Evolutionary conservation across 306 rosid species (phyloP), one percentile per base, ranked within the genome.

Genomic region (Cajanus cajan): DNA sequence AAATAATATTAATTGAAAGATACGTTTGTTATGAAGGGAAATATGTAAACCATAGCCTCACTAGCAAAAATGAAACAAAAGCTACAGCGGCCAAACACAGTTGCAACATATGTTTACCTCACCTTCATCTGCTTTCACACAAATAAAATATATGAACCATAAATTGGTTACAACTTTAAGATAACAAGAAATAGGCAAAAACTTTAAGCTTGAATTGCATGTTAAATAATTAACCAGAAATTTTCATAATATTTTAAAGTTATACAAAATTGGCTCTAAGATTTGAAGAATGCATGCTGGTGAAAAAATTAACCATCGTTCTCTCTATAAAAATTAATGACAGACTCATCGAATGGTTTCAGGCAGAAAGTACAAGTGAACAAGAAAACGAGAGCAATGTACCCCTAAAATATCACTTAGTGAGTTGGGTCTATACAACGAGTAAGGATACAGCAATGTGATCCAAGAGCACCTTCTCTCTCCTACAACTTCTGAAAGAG

Each of bases 31-130:
- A 39, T 47, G 9, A 47, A 33, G 33, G 68, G 45, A 40, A 28
- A 44, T 9, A 66, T 22, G 15, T 9, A 34, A 57, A 69, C 21
- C 76, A 63, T 19, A 70, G 76, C 70, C 52, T 80, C 73, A 13
- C 37, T 57, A 47, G 31, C 63, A 76, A 70, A 79, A 43, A 22
- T 21, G 55, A 18, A 45, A 7, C 25, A 68, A 58, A 81, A 11
- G 61, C 47, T 8, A 80, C 44, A 1, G 31, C 16, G 13, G 48
- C 51, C 10, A 21, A 74, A 43, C 18, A 68, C 41, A 51, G 70
- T 22, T 9, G 48, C 54, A 61, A 24, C 44, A 41, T 18, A 62
- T 58, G 58, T 25, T 19, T 41, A 45, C 74, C 78, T 48, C 31
- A 14, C 40, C 37, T 78, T 63, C 63, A 68, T 33, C 39, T 31